A percentile compares a stretch with the other conserved stretches of the same genome.
Conservation (phyloP, 257 asterid genomes). For the Solanum appendiculatum region DNA sequence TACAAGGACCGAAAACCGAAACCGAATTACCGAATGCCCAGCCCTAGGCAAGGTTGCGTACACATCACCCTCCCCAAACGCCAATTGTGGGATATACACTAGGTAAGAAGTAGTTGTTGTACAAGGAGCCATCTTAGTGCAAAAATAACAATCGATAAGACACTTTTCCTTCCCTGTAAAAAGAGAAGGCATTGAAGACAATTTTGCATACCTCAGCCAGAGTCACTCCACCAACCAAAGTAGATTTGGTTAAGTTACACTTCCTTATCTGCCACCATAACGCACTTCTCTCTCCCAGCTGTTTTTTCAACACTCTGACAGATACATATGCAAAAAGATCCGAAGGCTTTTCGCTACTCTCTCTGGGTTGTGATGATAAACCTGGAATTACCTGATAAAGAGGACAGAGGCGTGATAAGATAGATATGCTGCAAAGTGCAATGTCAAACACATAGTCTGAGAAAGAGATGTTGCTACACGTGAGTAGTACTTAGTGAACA, state of each 20-base stretch:
- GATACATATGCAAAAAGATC: conserved; percentile 50
- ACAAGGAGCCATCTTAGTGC: neutral
- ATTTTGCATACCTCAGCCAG: conserved; percentile 54
- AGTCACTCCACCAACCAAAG: conserved; percentile 48
- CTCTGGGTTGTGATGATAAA: conserved; percentile 29
- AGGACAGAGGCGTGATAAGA: neutral
- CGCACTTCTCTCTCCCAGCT: conserved; percentile 5
- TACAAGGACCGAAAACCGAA: too few species aligned
- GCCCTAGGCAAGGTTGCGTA: neutral
- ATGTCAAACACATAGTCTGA: neutral
- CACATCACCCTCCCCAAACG: neutral
- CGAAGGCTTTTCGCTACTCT: conserved; percentile 24
- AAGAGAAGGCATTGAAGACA: neutral
- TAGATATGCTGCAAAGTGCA: neutral
- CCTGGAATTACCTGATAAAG: conserved; percentile 69
- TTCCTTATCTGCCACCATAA: conserved; percentile 41
- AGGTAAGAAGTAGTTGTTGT: neutral
- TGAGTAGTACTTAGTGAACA: neutral
- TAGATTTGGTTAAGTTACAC: conserved; percentile 63
- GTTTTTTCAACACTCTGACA: conserved; percentile 19
- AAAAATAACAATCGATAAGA: neutral
- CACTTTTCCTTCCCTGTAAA: neutral
- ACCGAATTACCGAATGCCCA: too few species aligned
- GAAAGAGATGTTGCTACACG: neutral
- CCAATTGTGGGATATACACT: neutral